Percentiles rank a stretch among this genome's conserved stretches.
Evolutionary conservation across 495 filamentous ascomycete species (phyloP).

Genomic region (Chaetomidium leptoderma): DNA sequence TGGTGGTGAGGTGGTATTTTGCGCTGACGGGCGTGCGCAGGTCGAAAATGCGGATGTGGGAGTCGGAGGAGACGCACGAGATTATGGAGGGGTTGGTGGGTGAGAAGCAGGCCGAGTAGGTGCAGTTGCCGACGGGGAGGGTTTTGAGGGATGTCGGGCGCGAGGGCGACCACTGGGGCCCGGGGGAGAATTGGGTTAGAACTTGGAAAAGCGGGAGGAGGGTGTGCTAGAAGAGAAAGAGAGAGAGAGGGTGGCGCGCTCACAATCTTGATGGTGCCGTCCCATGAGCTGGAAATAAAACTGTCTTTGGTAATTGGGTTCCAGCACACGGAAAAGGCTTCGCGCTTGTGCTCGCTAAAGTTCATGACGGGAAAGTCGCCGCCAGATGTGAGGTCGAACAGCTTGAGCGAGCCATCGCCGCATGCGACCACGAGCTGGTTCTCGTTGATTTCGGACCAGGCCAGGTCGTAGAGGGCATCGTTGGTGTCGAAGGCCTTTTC

Average conservation of each 20-base stretch:
- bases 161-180: conserved; percentile 66
- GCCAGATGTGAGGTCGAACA: conserved; percentile 74
- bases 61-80: conserved; percentile 79
- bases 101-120: conserved; percentile 77
- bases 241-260: conserved; percentile 15
- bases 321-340: conserved; percentile 89
- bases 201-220: conserved; percentile 8
- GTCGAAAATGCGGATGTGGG: conserved; percentile 83
- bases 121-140: conserved; percentile 84
- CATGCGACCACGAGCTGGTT: conserved; percentile 83
- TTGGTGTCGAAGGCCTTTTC: conserved; percentile 93
- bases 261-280: conserved; percentile 85
- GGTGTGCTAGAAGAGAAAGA: neutral
- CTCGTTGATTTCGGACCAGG: conserved; percentile 93
- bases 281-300: conserved; percentile 88
- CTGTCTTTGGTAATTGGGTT: conserved; percentile 85
- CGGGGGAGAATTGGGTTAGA: neutral
- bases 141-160: conserved; percentile 68
- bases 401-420: conserved; percentile 89
- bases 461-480: conserved; percentile 88
- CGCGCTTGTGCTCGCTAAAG: conserved; percentile 88
- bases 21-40: conserved; percentile 75
- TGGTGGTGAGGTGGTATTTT: conserved; percentile 72
- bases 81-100: conserved; percentile 75
- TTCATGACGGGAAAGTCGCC: conserved; percentile 76